Conservation (phyloP, 1,139 yeast species). For the Yamadazyma oceani region DNA sequence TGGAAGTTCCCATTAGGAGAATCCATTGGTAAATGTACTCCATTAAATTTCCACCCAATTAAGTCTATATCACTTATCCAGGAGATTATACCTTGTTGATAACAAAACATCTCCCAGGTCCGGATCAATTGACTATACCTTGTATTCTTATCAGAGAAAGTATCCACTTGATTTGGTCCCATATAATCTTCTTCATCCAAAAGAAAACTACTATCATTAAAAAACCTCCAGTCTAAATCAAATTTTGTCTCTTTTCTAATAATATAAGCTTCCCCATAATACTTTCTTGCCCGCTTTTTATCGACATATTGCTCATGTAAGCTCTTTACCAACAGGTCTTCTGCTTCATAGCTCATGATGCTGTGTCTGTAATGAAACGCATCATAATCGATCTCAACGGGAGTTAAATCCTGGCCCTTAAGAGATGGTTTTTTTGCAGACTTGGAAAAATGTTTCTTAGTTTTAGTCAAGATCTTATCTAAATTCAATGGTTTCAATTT, state of each 20-base stretch:
- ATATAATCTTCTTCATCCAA: conserved; percentile 12
- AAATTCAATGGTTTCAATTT: neutral
- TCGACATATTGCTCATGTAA: conserved; percentile 12
- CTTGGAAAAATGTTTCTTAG: neutral
- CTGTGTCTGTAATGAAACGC: conserved; percentile 11
- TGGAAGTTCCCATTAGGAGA: conserved; percentile 48
- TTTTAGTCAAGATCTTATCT: neutral
- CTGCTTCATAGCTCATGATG: conserved; percentile 4
- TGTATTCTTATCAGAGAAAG: conserved; percentile 25
- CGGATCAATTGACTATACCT: conserved; percentile 28
- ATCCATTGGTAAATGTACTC: conserved; percentile 54
- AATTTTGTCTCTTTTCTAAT: conserved; percentile 23
- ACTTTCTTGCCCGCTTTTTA: conserved; percentile 30
- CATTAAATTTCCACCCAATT: conserved; percentile 56
- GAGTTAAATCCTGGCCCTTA: conserved; percentile 1
- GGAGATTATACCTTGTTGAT: conserved; percentile 27
- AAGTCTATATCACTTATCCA: conserved; percentile 54
- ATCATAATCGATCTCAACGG: conserved; percentile 10
- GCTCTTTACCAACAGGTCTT: conserved; percentile 7
- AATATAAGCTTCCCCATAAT: conserved; percentile 52
- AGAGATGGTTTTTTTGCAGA: neutral
- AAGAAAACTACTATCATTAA: conserved; percentile 25
- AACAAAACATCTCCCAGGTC: conserved; percentile 34
- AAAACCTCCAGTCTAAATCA: conserved; percentile 47
- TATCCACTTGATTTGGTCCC: conserved; percentile 15